Conservation (phyloP, 2,329 filamentous ascomycete genomes). For the Diplodia mutila region DNA sequence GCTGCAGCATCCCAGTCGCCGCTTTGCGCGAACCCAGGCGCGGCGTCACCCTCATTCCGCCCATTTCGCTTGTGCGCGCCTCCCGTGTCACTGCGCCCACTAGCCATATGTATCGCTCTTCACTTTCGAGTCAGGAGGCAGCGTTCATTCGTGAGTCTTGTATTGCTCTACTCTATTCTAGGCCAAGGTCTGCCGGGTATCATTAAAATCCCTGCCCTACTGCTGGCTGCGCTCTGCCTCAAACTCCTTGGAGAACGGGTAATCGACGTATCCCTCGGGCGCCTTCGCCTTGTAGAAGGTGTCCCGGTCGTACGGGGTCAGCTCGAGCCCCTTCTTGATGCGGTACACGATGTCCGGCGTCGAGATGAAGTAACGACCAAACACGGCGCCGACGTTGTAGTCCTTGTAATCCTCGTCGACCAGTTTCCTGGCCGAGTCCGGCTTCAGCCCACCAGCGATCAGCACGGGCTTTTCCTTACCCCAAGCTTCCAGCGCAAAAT, state of each 20-base stretch:
- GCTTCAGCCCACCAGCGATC: conserved; percentile 48
- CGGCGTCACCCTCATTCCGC: background rate
- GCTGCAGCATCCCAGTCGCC: background rate
- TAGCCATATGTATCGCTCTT: background rate
- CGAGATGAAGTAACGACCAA: conserved; percentile 55
- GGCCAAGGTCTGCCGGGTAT: background rate
- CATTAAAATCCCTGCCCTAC: conserved; percentile 12
- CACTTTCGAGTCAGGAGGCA: conserved; percentile 19
- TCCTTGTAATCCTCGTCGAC: conserved; percentile 49
- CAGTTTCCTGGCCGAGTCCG: conserved; percentile 42
- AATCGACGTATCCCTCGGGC: conserved; percentile 48
- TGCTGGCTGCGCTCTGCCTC: background rate
- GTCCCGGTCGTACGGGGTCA: conserved; percentile 51
- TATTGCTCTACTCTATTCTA: conserved; percentile 22
- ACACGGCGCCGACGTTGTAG: conserved; percentile 51
- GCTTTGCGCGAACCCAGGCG: background rate
- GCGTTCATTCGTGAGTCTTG: background rate
- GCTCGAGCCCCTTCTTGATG: conserved; percentile 47
- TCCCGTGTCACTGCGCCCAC: conserved; percentile 7
- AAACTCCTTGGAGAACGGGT: conserved; percentile 45
- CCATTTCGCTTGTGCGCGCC: conserved; percentile 20
- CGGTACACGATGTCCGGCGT: conserved; percentile 55
- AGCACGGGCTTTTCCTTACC: conserved; percentile 38
- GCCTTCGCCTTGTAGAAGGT: conserved; percentile 49
- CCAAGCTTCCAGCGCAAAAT: conserved; percentile 35